Base-by-base conservation (phyloP, 164 flowering plant species). In the Saururus chinensis region DNA sequence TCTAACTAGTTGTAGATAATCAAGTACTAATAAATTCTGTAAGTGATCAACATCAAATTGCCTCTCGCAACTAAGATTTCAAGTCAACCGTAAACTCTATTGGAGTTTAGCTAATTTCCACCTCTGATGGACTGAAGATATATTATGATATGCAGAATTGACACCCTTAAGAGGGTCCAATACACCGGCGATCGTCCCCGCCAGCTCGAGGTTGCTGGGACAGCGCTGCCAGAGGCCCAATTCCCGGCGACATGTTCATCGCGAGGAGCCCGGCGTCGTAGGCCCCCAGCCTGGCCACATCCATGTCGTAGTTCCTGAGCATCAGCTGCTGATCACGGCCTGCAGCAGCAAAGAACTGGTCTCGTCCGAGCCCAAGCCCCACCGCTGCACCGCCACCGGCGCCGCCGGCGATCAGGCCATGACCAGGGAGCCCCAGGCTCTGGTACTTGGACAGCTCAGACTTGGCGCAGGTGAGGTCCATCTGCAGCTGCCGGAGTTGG, bases 361-460 rank as follows among this genome's bases (percentile, higher is more conserved):
- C 75, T 1, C 57, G 59, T 0, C 75, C 75, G 4, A 80, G 68
- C 37, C 82, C 79, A 57, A 77, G 70, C 4, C 85, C 86, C 60
- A 79, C 77, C 49, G 76, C 81, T 0, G 75, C 57, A 6, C 75
- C 73, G 10, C 76, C 74, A 4, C 79, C 79, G 5, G 78, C 78
- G 0, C 49, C 16, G 14, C 75, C 73, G 8, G 75, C 71, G 84
- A 81, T 66, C 14, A 78, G 74, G 51, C 80, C 74, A 49, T 73
- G 78, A 22, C 72, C 66, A 1, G 81, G 69, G 59, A 79, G 66
- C 40, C 78, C 82, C 1, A 82, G 71, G 75, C 66, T 84, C 61
- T 86, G 92, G 66, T 89, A 86, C 68, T 83, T 84, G 66, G 92
- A 89, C 58, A 89, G 88, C 66, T 89, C 96, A 2, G 96, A 79